These are phyloP conservation scores for Dryas octopetala DNA, from an alignment of 306 rosid genomes.

Conservation along the genomic window DNA sequence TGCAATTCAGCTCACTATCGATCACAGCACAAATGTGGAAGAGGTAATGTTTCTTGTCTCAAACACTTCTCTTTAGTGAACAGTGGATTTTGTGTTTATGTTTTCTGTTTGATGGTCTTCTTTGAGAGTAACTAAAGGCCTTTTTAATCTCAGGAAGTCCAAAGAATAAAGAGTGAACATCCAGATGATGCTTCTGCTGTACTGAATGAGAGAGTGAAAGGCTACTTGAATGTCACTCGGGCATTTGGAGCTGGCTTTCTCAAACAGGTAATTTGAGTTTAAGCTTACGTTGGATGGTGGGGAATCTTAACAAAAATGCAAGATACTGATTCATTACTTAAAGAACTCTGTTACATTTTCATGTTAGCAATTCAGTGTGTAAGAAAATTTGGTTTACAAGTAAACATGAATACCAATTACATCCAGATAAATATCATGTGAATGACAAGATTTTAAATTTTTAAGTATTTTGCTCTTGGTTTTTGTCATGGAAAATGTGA, in stretches of 20 bases:
- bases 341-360: no score
- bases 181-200: conserved; percentile 66
- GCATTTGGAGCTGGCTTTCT: conserved; percentile 92
- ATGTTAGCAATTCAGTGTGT: not conserved
- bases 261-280: conserved; percentile 54
- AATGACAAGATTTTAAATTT: no score
- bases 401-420: no score
- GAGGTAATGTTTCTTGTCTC: conserved; percentile 43
- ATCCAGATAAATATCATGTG: not conserved
- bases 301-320: not conserved
- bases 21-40: conserved; percentile 59
- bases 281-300: conserved; percentile 1
- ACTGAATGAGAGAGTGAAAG: conserved; percentile 66
- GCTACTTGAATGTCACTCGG: conserved; percentile 78
- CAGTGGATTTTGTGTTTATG: not conserved
- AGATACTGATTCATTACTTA: not conserved
- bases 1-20: conserved; percentile 65
- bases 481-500: not conserved
- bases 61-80: not conserved
- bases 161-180: conserved; percentile 67
- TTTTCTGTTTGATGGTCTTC: not conserved
- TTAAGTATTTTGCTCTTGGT: not conserved
- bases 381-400: not conserved
- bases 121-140: not conserved
- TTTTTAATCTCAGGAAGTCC: conserved; percentile 54